These are phyloP conservation scores for Kwoniella sp. DNA, from an alignment of 768 basidiomycete genomes.

Conservation along the genomic window DNA sequence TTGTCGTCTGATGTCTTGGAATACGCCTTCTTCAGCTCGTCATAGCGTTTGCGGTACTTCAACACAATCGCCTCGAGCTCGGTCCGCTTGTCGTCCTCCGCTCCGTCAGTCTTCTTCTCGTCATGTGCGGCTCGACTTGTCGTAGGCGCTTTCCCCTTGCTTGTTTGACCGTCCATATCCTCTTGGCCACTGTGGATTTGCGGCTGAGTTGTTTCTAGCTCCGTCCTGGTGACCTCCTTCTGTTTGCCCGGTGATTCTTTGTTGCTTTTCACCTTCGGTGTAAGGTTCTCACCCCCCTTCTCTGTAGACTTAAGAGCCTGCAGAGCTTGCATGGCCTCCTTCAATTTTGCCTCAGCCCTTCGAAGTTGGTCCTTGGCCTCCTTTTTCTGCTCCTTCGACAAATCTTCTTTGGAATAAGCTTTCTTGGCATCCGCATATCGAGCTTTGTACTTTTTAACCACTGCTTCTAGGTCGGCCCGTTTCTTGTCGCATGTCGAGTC, in stretches of 20 bases:
- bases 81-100: too few species aligned
- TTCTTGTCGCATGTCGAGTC: not conserved
- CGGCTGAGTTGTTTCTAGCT: too few species aligned
- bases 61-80: not conserved
- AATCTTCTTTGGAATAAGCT: not conserved
- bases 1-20: too few species aligned
- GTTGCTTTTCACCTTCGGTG: not conserved
- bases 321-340: conserved; percentile 2
- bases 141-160: too few species aligned
- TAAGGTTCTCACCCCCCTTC: not conserved
- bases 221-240: too few species aligned
- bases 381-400: not conserved
- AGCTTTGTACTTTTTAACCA: conserved; percentile 8
- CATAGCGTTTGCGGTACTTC: too few species aligned
- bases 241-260: too few species aligned
- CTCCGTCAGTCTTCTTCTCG: too few species aligned
- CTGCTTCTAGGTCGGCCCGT: not conserved
- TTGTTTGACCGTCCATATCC: too few species aligned
- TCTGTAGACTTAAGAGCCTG: not conserved
- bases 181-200: too few species aligned
- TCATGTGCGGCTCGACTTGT: too few species aligned
- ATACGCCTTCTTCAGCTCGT: too few species aligned
- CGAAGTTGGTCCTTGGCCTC: not conserved
- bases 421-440: conserved; percentile 7
- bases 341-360: not conserved